A percentile compares a stretch with the other conserved stretches of the same genome.
Conservation (phyloP, 768 basidiomycete genomes). For the Exidia glandulosa region DNA sequence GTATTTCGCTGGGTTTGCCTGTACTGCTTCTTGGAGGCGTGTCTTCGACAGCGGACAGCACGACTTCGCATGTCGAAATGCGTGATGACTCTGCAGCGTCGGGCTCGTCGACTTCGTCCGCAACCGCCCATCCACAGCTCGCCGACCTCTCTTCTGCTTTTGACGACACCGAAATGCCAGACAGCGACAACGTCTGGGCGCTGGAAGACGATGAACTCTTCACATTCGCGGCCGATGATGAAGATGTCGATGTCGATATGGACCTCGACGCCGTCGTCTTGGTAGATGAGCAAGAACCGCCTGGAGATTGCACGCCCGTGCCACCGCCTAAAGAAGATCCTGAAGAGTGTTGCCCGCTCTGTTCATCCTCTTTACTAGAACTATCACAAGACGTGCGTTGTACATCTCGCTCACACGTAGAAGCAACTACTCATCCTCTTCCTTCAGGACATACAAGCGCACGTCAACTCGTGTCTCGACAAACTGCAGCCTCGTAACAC, state of each 20-base stretch:
- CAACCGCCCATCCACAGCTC: too few species aligned
- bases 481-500: background rate
- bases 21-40: background rate
- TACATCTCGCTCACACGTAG: slow-evolving; percentile 7
- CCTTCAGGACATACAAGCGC: slow-evolving; percentile 35
- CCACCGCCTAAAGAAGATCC: background rate
- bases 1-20: background rate
- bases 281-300: slow-evolving; percentile 7
- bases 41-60: background rate
- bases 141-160: too few species aligned
- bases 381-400: slow-evolving; percentile 17
- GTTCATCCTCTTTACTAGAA: slow-evolving; percentile 17
- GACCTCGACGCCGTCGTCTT: slow-evolving; percentile 18
- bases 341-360: slow-evolving; percentile 17
- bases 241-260: slow-evolving; percentile 15
- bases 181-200: slow-evolving; percentile 45
- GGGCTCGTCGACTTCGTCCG: background rate
- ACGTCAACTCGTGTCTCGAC: slow-evolving; percentile 51
- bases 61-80: too few species aligned
- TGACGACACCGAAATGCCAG: background rate
- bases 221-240: slow-evolving; percentile 20
- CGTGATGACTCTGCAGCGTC: background rate
- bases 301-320: background rate
- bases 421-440: slow-evolving; percentile 1
- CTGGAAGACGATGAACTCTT: slow-evolving; percentile 61